Evolutionary conservation across 352 stramenopile genomes (phyloP), one percentile per base, ranked within the genome.

Genomic region (Phytophthora meadii): DNA sequence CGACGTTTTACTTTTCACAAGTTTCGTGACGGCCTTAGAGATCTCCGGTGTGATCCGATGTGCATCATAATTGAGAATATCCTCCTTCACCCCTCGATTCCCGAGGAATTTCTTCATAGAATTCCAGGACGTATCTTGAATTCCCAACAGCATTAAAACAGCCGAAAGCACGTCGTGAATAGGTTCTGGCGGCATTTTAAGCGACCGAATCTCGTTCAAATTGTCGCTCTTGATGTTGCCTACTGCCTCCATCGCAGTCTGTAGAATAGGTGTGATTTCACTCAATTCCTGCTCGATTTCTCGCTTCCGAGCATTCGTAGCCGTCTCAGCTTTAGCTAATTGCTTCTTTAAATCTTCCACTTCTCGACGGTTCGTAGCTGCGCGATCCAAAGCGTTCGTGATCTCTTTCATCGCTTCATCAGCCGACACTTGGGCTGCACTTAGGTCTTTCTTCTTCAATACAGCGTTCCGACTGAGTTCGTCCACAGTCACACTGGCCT

Each of bases 41-140:
- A 98, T 95, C 12, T 97, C 92, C 0, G 84, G 76, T 1, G 87
- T 96, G 62, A 99, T 98, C 0, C 86, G 78, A 27, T 92, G 88
- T 4, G 94, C 91, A 44, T 99, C 95, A 50, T 97, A 99, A 73
- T 98, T 98, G 5, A 98, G 76, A 56, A 99, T 99, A 30, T 99
- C 92, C 41, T 98, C 96, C 59, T 98, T 99, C 4, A 99, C 94
- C 1, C 93, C 94, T 24, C 95, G 88, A 52, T 98, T 98, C 2
- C 94, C 92, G 1, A 99, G 65, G 60, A 99, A 99, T 64, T 97
- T 97, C 64, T 98, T 99, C 94, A 99, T 99, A 11, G 87, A 97
- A 56, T 97, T 93, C 96, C 96, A 99, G 1, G 91, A 98, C 14
- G 93, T 97, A 63, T 99, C 96, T 25, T 97, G 85, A 45, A 98